phyloP scores from a whole-genome alignment of 768 basidiomycete species.

The Cubamyces lactineus region DNA sequence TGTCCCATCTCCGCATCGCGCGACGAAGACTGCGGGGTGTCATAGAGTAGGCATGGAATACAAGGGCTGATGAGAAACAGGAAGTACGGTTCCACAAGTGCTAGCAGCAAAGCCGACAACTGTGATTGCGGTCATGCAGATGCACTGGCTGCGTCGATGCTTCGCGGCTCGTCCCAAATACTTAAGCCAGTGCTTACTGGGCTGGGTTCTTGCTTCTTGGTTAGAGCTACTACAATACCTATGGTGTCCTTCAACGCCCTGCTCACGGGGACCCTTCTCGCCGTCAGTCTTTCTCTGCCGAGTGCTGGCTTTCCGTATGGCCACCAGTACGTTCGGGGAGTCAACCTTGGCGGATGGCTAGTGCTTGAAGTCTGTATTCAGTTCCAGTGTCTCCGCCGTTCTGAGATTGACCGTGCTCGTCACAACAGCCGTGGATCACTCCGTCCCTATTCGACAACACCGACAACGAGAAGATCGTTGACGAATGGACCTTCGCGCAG shows the following conservation, averaged over 20 bases:
- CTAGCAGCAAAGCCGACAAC: too few relatives aligned
- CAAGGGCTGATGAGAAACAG: too few relatives aligned
- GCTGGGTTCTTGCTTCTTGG: neutral
- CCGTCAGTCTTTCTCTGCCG: conserved; percentile 34
- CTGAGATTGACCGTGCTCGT: conserved; percentile 7
- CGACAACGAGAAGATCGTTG: conserved; percentile 56
- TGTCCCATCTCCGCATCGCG: too few relatives aligned
- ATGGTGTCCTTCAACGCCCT: conserved; percentile 25
- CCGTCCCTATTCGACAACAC: conserved; percentile 76
- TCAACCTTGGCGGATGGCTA: conserved; percentile 77
- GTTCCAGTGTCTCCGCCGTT: neutral
- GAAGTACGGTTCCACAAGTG: too few relatives aligned
- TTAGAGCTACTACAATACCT: conserved; percentile 6
- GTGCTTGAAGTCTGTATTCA: conserved; percentile 48
- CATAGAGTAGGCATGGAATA: too few relatives aligned
- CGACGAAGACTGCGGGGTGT: too few relatives aligned
- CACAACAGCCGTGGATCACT: conserved; percentile 69
- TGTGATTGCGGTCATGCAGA: too few relatives aligned
- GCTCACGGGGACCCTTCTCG: conserved; percentile 20
- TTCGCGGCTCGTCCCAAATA: too few relatives aligned
- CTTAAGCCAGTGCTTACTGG: too few relatives aligned
- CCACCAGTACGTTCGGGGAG: conserved; percentile 73
- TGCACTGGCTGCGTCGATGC: too few relatives aligned
- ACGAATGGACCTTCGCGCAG: conserved; percentile 80
- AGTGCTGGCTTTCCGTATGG: conserved; percentile 69